phyloP scores from a whole-genome alignment of 805 yeast genomes.

The Kuraishia hungarica region DNA sequence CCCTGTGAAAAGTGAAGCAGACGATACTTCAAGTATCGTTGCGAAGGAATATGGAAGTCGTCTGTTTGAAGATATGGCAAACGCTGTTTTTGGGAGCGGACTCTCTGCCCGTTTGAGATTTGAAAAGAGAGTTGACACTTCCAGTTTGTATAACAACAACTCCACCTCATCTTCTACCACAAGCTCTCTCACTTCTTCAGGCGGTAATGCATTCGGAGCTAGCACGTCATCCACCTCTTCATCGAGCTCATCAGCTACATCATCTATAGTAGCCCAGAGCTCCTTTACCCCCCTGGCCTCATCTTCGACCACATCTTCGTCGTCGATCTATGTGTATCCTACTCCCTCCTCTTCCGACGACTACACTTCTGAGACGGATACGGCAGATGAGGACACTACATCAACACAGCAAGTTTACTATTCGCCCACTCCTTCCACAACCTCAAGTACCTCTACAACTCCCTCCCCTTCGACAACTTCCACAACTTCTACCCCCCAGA shows the following conservation, averaged over 20 bases:
- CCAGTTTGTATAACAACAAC: conserved; percentile 2
- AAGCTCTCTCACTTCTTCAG: background rate
- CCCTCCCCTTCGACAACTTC: conserved; percentile 3
- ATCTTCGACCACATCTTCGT: conserved; percentile 1
- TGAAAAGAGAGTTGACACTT: conserved; percentile 11
- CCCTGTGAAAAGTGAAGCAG: background rate
- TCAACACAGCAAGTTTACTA: background rate
- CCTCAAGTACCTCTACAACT: conserved; percentile 1
- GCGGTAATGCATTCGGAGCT: no score
- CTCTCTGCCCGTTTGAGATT: conserved; percentile 17
- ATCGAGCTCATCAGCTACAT: background rate
- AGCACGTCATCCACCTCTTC: background rate
- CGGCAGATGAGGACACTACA: conserved; percentile 3
- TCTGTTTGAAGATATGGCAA: background rate
- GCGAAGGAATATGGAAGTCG: background rate
- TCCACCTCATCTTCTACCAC: background rate
- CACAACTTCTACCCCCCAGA: conserved; percentile 2
- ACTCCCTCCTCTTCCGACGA: conserved; percentile 2
- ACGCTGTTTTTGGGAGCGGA: background rate
- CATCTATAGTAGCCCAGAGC: background rate
- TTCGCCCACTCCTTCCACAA: conserved; percentile 4
- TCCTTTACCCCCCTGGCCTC: background rate
- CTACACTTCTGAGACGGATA: background rate
- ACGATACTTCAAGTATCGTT: background rate
- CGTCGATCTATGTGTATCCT: conserved; percentile 4